Evolutionary conservation across 2,329 filamentous ascomycete genomes (phyloP).

Genomic region (Trichothecium sympodiale): DNA sequence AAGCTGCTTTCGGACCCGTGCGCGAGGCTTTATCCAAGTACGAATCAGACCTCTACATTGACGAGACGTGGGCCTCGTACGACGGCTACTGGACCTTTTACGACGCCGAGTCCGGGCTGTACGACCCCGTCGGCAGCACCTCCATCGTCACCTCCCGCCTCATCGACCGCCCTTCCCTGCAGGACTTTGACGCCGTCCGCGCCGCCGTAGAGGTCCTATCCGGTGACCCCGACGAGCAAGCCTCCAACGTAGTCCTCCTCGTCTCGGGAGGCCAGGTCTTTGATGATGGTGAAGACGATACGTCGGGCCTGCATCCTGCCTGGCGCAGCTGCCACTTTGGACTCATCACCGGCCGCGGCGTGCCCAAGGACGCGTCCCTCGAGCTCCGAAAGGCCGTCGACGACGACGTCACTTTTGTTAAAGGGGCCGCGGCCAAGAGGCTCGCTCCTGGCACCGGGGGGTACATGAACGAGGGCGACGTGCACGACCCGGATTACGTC

Average conservation of each 20-base stretch:
- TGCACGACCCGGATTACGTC: slow-evolving; percentile 19
- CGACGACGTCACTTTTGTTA: slow-evolving; percentile 17
- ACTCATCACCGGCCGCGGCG: slow-evolving; percentile 9
- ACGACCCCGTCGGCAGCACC: slow-evolving; percentile 12
- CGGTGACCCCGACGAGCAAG: slow-evolving; percentile 11
- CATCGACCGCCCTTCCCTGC: slow-evolving; percentile 11
- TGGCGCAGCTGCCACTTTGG: slow-evolving; percentile 14
- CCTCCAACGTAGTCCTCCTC: slow-evolving; percentile 14
- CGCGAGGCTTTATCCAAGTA: slow-evolving; percentile 8
- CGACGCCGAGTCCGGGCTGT: slow-evolving; percentile 12
- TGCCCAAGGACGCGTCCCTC: slow-evolving; percentile 8
- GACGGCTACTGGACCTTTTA: slow-evolving; percentile 19
- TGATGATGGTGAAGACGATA: slow-evolving; percentile 12
- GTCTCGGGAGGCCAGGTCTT: slow-evolving; percentile 19
- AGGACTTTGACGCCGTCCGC: slow-evolving; percentile 9
- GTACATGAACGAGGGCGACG: slow-evolving; percentile 31
- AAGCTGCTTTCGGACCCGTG: slow-evolving; percentile 10
- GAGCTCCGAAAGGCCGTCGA: slow-evolving; percentile 9
- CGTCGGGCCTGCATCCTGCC: slow-evolving; percentile 16
- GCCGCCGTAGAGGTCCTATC: slow-evolving; percentile 14
- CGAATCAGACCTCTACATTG: slow-evolving; percentile 10
- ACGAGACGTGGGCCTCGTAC: slow-evolving; percentile 13
- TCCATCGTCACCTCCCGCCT: slow-evolving; percentile 16
- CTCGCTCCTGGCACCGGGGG: slow-evolving; percentile 26
- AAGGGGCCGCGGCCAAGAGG: slow-evolving; percentile 17